Evolutionary conservation across 148 eudicot genomes (phyloP), one percentile per base, ranked within the genome.

Genomic region (Diospyros lotus): DNA sequence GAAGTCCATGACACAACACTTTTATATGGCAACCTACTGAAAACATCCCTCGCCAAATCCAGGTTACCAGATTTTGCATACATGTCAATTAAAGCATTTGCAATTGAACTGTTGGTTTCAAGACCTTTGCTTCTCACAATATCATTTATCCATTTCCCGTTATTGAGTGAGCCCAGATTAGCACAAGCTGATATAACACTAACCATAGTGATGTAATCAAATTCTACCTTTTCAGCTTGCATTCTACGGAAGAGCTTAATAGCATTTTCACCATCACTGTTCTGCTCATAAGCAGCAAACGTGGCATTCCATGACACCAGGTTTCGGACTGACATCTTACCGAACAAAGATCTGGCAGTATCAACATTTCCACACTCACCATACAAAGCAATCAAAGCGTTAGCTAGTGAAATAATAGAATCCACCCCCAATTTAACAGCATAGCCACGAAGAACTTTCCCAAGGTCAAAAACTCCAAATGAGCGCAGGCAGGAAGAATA

Each of bases 221-320:
- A 73, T 52, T 53, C 73, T 50, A 67, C 59, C 7, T 45, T 54
- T 55, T 71, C 76, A 6, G 6, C 11, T 72, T 58, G 64, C 80
- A 80, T 72, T 45, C 51, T 73, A 3, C 15, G 74, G 51, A 80
- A 71, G 38, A 72, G 68, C 64, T 48, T 63, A 44, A 80, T 67
- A 40, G 77, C 80, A 55, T 68, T 45, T 17, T 56, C 74, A 72
- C 45, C 18, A 2, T 51, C 59, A 13, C 71, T 75, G 41, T 77
- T 77, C 73, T 77, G 74, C 18, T 55, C 78, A 77, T 80, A 80
- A 43, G 74, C 64, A 42, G 79, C 75, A 60, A 79, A 73, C 79
- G 80, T 77, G 13, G 82, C 66, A 62, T 72, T 84, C 86, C 84
- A 84, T 5, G 86, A 84, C 45, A 84, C 73, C 48, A 78, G 51